Conservation (phyloP, 352 stramenopile species). For the Globisporangium solare region DNA sequence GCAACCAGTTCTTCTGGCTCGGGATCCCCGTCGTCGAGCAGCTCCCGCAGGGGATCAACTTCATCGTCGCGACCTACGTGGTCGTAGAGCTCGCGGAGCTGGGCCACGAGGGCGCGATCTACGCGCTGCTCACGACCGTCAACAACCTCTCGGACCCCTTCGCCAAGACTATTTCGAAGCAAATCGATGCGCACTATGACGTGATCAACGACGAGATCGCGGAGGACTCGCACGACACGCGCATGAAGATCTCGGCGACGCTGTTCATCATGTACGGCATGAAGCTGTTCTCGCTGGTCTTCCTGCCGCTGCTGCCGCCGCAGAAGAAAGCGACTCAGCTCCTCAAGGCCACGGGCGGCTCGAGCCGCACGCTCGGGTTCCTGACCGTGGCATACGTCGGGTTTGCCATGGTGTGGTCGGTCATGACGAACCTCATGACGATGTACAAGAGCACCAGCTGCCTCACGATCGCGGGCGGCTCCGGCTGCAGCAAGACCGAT, state of each 20-base stretch:
- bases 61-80: constrained; percentile 51
- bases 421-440: constrained; percentile 26
- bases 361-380: constrained; percentile 14
- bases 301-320: constrained; percentile 22
- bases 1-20: constrained; percentile 64
- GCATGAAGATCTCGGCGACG: constrained; percentile 28
- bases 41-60: constrained; percentile 40
- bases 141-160: constrained; percentile 41
- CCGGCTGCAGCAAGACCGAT: constrained; percentile 8
- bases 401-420: constrained; percentile 23
- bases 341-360: constrained; percentile 21
- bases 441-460: constrained; percentile 22
- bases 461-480: constrained; percentile 17
- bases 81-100: constrained; percentile 53
- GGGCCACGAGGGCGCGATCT: constrained; percentile 52
- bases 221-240: constrained; percentile 29
- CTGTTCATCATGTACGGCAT: constrained; percentile 47
- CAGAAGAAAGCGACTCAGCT: constrained; percentile 26
- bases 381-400: constrained; percentile 19
- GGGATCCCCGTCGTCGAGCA: constrained; percentile 41
- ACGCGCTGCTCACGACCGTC: constrained; percentile 50
- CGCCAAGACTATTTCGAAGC: constrained; percentile 36
- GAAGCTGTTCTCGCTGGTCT: constrained; percentile 33
- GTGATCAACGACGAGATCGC: constrained; percentile 30
- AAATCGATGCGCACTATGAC: constrained; percentile 31